Evolutionary conservation across 768 basidiomycete species (phyloP), one percentile per base, ranked within the genome.

Genomic region (Strobilomyces echinocephalus): DNA sequence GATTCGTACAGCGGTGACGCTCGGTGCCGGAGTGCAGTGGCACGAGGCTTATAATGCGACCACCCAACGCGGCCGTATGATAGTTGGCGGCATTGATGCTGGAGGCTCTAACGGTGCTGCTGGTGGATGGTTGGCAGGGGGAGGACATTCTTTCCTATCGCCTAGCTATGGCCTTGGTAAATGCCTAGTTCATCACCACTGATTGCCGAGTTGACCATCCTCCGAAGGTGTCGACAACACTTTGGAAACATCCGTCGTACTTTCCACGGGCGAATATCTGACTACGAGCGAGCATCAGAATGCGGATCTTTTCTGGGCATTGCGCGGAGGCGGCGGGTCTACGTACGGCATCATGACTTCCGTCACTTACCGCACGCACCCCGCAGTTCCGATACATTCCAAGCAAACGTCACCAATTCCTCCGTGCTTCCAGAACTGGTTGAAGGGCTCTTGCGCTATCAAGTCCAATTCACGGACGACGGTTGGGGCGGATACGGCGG

Each of bases 261-360:
- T 70, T 8, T 68, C 80, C 6, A 67, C 69, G 8, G 79, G 78
- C 5, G 54, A 71, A 12, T 60, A 69, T 35, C 59, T 77, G 48
- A 71, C 59, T 5, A 74, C 68, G 20, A 82, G 80, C 57, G 55
- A 60, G 0, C 63, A 73, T 58, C 66, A 70, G 38, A 66, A 80
- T 54, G 14, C 65, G 3, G 76, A 81, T 50, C 70, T 82, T 5
- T 82, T 78, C 65, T 82, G 77, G 75, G 79, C 81, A 0, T 59
- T 82, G 47, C 70, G 79, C 21, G 15, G 79, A 1, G 77, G 76
- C 1, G 80, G 80, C 1, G 79, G 78, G 2, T 71, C 75, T 12
- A 80, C 76, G 0, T 81, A 68, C 44, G 79, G 76, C 6, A 68
- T 81, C 18, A 65, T 81, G 46, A 74, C 74, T 4, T 76, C 76